These are phyloP conservation scores for Trametes punicea DNA, from an alignment of 768 basidiomycete genomes.

Conservation along the genomic window DNA sequence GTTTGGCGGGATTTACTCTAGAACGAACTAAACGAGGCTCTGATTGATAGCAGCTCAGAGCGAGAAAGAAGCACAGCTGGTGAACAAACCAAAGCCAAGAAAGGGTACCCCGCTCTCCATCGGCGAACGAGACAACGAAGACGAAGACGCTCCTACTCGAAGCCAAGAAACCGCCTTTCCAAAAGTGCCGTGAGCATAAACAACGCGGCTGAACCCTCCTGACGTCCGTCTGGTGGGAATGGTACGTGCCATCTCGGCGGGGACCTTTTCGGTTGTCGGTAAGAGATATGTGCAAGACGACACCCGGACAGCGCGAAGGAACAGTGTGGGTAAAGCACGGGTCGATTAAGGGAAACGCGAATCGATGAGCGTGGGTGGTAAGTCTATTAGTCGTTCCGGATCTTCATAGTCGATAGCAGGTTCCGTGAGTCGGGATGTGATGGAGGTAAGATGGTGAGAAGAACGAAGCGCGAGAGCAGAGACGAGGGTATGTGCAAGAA, in stretches of 20 bases:
- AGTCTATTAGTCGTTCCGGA: conserved; percentile 9
- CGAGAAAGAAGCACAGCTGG: neutral
- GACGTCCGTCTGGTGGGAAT: neutral
- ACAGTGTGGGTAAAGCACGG: neutral
- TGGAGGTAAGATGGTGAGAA: neutral
- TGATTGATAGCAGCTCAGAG: neutral
- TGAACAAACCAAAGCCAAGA: conserved; percentile 2
- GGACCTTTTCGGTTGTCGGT: neutral
- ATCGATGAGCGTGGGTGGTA: neutral
- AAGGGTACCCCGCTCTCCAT: neutral
- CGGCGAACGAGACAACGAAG: neutral
- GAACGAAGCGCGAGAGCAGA: neutral
- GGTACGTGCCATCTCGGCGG: neutral
- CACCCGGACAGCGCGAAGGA: neutral
- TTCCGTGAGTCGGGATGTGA: neutral
- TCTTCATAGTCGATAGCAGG: neutral
- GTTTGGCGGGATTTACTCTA: neutral
- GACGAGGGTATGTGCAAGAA: conserved; percentile 13
- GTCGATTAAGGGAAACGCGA: neutral
- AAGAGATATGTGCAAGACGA: conserved; percentile 4
- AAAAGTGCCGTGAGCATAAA: neutral
- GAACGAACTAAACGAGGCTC: neutral
- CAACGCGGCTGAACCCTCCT: neutral
- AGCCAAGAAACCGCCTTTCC: neutral
- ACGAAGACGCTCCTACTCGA: neutral